phyloP scores from a whole-genome alignment of 2,329 filamentous ascomycete species.

The Erysiphe neolycopersici region DNA sequence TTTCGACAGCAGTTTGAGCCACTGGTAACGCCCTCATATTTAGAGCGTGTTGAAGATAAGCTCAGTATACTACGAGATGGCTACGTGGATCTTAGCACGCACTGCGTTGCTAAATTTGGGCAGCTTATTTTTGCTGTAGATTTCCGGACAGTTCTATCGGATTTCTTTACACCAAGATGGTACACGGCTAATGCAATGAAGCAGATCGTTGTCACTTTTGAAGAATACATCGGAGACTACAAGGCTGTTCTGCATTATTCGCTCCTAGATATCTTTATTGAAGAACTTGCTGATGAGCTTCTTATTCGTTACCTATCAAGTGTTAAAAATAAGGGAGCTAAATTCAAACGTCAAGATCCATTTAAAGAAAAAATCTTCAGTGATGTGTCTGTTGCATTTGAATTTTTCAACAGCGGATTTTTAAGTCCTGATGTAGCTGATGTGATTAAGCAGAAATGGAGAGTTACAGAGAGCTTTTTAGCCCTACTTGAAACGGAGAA shows the following conservation, averaged over 20 bases:
- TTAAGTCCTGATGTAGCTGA: conserved; percentile 41
- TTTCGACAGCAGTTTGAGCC: conserved; percentile 67
- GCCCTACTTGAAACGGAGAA: conserved; percentile 55
- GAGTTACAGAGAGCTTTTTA: conserved; percentile 65
- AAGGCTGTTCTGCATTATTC: conserved; percentile 59
- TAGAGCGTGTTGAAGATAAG: conserved; percentile 47
- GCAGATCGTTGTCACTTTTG: conserved; percentile 80
- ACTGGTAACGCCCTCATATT: conserved; percentile 54
- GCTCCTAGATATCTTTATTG: conserved; percentile 71
- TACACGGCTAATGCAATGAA: conserved; percentile 71
- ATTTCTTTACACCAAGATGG: conserved; percentile 83
- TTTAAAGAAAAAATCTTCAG: conserved; percentile 86
- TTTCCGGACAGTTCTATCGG: conserved; percentile 55
- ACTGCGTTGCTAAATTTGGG: conserved; percentile 73
- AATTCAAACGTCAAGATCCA: conserved; percentile 64
- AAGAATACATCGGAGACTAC: conserved; percentile 85
- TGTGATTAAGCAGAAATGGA: conserved; percentile 74
- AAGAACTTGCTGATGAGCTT: conserved; percentile 79
- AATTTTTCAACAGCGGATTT: conserved; percentile 44
- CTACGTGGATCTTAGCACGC: conserved; percentile 84
- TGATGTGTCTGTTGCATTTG: conserved; percentile 73
- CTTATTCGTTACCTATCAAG: conserved; percentile 60
- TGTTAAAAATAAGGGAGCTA: conserved; percentile 72
- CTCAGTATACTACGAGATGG: conserved; percentile 56
- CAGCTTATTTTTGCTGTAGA: conserved; percentile 73